Evolutionary conservation across 306 rosid species (phyloP).

Genomic region (Prunus campanulata): DNA sequence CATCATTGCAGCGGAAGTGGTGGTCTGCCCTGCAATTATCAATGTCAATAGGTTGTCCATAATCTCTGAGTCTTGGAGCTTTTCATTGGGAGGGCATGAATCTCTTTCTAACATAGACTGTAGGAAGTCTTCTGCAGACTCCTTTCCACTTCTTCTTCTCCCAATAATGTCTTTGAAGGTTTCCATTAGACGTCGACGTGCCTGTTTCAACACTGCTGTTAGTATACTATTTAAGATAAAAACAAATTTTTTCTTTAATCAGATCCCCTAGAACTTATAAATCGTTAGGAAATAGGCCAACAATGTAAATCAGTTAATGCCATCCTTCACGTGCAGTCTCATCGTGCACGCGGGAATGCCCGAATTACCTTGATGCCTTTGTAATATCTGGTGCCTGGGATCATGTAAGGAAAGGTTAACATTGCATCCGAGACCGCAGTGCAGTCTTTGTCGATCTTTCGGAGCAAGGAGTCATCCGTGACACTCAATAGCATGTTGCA

Average conservation of each 20-base stretch:
- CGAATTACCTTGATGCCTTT: conserved; percentile 54
- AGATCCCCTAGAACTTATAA: no score
- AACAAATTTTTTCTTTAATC: no score
- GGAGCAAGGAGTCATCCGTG: conserved; percentile 46
- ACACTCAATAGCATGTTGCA: conserved; percentile 68
- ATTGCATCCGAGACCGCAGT: conserved; percentile 46
- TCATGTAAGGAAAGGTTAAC: conserved; percentile 60
- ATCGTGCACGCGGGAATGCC: no score
- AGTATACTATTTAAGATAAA: background rate
- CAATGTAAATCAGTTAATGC: background rate
- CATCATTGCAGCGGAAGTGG: conserved; percentile 79
- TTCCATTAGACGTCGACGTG: conserved; percentile 54
- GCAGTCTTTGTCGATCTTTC: conserved; percentile 54
- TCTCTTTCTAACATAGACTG: conserved; percentile 60
- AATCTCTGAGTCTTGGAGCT: conserved; percentile 64
- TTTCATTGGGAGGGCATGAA: conserved; percentile 40
- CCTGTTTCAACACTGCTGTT: conserved; percentile 40
- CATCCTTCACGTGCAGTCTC: no score
- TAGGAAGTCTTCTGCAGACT: conserved; percentile 45
- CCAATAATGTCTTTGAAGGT: conserved; percentile 49
- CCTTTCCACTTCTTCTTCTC: conserved; percentile 49
- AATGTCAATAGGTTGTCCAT: conserved; percentile 66
- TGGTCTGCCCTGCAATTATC: conserved; percentile 66
- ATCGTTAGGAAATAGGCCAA: background rate
- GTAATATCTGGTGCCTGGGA: conserved; percentile 71